Evolutionary conservation across 2,329 filamentous ascomycete species (phyloP), one percentile per base, ranked within the genome.

Genomic region (Botrytis fabae): DNA sequence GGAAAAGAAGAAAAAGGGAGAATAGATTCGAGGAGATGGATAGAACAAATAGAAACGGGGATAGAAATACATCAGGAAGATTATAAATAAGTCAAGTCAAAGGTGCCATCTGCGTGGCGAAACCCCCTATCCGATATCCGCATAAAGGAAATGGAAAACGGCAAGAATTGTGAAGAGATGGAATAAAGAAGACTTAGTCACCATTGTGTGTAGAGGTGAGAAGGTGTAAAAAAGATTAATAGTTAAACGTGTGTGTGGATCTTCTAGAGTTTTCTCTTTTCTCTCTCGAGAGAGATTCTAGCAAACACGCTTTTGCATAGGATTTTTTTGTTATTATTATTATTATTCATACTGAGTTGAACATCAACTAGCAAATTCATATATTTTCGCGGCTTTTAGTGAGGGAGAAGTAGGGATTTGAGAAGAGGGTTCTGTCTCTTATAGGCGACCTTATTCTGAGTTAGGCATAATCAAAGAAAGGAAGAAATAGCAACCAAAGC

Each of bases 311-410:
- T 22, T 57, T 57, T 57, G 18, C n/a, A 54, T n/a, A n/a, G 48
- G 16, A 28, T 68, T 20, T 38, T n/a, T n/a, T n/a, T n/a, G n/a
- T n/a, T 54, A 40, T 32, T 32, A 2, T 32, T 32, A 32, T n/a
- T 54, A 68, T 68, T 68, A 42, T 68, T 68, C 65, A 57, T 68
- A 28, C 35, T 68, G 48, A 32, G 64, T 22, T 54, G 48, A 32
- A 57, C 25, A 32, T 5, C 25, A 14, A 40, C 35, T 22, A 18
- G 14, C 18, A 20, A 28, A 57, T 57, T 57, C 25, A 22, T 42
- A 5, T 42, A 40, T 57, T 18, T 28, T 54, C n/a, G 25, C 38
- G 42, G 28, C 32, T 40, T n/a, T 28, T 7, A 7, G 32, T 3
- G 44, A 51, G 28, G 32, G 28, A 40, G 22, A n/a, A 28, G 16